These are phyloP conservation scores for Polyplosphaeria fusca DNA, from an alignment of 495 filamentous ascomycete genomes.

Conservation along the genomic window DNA sequence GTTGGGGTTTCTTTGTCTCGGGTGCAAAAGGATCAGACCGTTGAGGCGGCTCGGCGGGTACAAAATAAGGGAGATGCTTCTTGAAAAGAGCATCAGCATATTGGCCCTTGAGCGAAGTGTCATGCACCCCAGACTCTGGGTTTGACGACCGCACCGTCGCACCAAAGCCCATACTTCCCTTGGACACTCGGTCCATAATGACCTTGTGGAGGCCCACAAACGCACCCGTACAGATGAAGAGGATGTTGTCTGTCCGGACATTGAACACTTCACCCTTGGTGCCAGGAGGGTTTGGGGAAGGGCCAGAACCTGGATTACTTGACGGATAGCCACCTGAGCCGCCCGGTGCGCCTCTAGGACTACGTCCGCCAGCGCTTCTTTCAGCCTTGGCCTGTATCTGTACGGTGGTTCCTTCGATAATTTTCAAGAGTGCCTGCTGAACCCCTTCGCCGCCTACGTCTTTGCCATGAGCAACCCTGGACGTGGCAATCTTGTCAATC, in stretches of 20 bases:
- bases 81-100: conserved; percentile 62
- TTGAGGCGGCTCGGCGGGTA: conserved; percentile 31
- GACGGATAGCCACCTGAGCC: conserved; percentile 35
- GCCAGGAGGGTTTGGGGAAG: conserved; percentile 26
- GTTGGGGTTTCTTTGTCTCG: conserved; percentile 39
- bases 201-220: conserved; percentile 91
- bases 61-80: conserved; percentile 67
- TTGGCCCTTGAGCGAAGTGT: conserved; percentile 48
- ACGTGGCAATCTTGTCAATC: conserved; percentile 89
- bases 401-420: conserved; percentile 92
- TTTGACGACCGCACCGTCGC: conserved; percentile 62
- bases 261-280: conserved; percentile 82
- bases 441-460: conserved; percentile 93
- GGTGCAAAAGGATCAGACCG: conserved; percentile 13
- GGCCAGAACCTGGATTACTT: conserved; percentile 41
- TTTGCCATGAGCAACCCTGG: conserved; percentile 65
- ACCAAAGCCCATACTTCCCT: conserved; percentile 89
- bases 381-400: conserved; percentile 85
- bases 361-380: conserved; percentile 43
- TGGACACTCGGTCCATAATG: conserved; percentile 78
- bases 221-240: conserved; percentile 94
- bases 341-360: conserved; percentile 20
- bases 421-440: conserved; percentile 91
- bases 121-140: conserved; percentile 40
- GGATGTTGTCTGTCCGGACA: conserved; percentile 89